Conservation (phyloP, 2,329 filamentous ascomycete genomes). For the Ascochyta lentis region DNA sequence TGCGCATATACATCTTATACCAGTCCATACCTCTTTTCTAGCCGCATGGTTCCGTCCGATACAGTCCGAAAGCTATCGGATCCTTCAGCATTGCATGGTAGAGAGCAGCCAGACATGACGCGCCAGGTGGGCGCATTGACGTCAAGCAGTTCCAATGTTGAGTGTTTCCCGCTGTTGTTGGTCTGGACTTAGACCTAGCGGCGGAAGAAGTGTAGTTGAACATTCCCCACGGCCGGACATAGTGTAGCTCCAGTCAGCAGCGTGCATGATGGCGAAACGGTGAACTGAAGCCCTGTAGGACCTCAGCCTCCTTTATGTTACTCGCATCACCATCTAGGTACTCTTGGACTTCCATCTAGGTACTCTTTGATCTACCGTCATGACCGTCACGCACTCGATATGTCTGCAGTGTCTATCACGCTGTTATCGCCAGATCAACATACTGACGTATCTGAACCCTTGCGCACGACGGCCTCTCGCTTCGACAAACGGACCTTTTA, state of each 20-base stretch:
- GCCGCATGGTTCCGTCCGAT: not conserved
- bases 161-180: not conserved
- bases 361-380: not conserved
- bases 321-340: slow-evolving; percentile 11
- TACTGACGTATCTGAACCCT: not conserved
- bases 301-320: slow-evolving; percentile 1
- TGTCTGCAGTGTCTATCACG: not conserved
- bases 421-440: slow-evolving; percentile 1
- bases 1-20: slow-evolving; percentile 1
- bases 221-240: not conserved
- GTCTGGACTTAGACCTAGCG: slow-evolving; percentile 12
- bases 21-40: not conserved
- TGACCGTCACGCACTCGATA: not conserved
- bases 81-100: not conserved
- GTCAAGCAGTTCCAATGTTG: slow-evolving; percentile 3
- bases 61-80: slow-evolving; percentile 8
- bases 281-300: not conserved
- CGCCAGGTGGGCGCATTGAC: slow-evolving; percentile 5
- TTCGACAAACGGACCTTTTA: not conserved
- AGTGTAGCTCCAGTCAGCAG: slow-evolving; percentile 9
- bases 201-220: not conserved
- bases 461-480: not conserved
- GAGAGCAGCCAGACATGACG: not conserved
- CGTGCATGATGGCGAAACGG: not conserved
- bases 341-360: not conserved